These are phyloP conservation scores for Calonectria naviculata DNA, from an alignment of 2,329 filamentous ascomycete genomes.

Conservation along the genomic window DNA sequence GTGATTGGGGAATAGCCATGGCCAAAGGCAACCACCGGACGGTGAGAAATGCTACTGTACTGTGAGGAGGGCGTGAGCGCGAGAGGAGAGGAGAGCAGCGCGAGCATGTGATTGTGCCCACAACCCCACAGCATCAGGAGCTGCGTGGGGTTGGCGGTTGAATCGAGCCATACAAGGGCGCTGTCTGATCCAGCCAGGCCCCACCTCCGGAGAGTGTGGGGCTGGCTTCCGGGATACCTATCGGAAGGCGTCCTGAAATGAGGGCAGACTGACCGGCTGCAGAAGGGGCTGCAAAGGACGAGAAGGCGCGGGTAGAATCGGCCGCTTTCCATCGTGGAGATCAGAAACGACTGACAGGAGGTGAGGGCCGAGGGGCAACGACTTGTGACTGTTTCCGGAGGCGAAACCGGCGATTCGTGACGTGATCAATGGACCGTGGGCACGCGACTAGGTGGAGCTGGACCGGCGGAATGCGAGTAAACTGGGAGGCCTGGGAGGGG, in stretches of 20 bases:
- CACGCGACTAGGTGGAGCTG: slow-evolving; percentile 31
- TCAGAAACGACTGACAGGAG: background rate
- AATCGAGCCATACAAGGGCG: slow-evolving; percentile 20
- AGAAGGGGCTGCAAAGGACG: slow-evolving; percentile 31
- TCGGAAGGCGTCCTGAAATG: slow-evolving; percentile 37
- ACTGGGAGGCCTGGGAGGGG: background rate
- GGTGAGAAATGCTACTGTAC: background rate
- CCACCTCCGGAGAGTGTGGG: slow-evolving; percentile 35
- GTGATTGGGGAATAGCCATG: slow-evolving; percentile 11
- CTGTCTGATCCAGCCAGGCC: slow-evolving; percentile 17
- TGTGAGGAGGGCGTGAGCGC: background rate
- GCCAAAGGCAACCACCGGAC: background rate
- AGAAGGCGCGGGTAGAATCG: slow-evolving; percentile 33
- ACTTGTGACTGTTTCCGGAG: background rate
- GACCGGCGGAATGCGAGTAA: slow-evolving; percentile 12
- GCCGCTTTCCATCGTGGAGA: slow-evolving; percentile 9
- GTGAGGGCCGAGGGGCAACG: background rate
- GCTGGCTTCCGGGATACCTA: slow-evolving; percentile 34
- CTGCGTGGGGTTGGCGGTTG: slow-evolving; percentile 17
- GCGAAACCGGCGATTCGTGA: background rate
- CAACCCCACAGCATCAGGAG: slow-evolving; percentile 7
- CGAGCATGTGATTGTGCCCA: slow-evolving; percentile 25
- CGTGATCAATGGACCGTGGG: slow-evolving; percentile 11
- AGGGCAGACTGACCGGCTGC: slow-evolving; percentile 37
- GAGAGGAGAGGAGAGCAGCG: background rate